These are phyloP conservation scores for Lactuca saligna DNA, from an alignment of 129 eudicot genomes.

Conservation along the genomic window DNA sequence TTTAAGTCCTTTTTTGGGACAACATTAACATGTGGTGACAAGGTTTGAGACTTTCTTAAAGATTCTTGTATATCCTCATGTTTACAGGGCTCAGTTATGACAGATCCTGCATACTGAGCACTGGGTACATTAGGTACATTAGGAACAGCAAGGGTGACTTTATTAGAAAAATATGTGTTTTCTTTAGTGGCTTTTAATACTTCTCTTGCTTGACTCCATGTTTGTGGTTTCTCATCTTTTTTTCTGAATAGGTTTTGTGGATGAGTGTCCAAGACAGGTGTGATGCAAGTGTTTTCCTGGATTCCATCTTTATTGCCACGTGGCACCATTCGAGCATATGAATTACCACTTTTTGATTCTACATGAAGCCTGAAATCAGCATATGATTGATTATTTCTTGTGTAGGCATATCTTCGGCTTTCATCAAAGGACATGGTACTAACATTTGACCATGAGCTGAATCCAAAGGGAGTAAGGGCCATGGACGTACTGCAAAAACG, in stretches of 20 bases:
- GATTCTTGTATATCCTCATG: background rate
- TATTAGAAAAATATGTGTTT: background rate
- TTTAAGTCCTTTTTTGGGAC: slow-evolving; percentile 28
- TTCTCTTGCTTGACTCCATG: slow-evolving; percentile 21
- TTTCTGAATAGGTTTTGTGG: slow-evolving; percentile 14
- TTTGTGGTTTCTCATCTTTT: background rate
- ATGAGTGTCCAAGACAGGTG: background rate
- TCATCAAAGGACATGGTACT: slow-evolving; percentile 25
- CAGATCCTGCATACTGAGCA: slow-evolving; percentile 13
- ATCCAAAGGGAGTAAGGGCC: slow-evolving; percentile 27
- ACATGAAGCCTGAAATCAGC: slow-evolving; percentile 29
- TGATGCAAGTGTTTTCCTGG: background rate
- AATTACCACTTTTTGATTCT: slow-evolving; percentile 21
- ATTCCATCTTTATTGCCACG: slow-evolving; percentile 22
- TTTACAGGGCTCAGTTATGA: background rate
- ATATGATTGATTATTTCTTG: slow-evolving; percentile 7
- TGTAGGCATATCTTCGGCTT: slow-evolving; percentile 18
- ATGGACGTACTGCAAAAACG: slow-evolving; percentile 18
- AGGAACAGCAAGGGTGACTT: slow-evolving; percentile 16
- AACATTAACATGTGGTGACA: slow-evolving; percentile 15
- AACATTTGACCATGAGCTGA: slow-evolving; percentile 38
- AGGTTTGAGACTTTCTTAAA: background rate
- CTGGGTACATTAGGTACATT: slow-evolving; percentile 14
- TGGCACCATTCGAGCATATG: slow-evolving; percentile 33
- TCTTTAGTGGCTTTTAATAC: slow-evolving; percentile 13